Conservation (phyloP, 306 rosid species). For the Citrullus mucosospermus region DNA sequence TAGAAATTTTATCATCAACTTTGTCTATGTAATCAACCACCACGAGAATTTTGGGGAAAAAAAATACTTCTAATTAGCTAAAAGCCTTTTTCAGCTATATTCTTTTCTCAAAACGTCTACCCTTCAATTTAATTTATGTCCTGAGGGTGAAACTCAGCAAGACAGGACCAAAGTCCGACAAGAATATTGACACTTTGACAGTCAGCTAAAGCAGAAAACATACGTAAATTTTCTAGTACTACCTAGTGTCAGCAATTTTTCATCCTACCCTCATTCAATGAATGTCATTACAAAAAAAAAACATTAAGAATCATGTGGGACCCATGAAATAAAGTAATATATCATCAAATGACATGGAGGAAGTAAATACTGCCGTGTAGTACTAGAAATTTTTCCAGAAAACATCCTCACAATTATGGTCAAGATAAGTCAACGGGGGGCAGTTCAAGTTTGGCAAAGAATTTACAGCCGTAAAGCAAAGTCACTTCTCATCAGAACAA, state of each 20-base stretch:
- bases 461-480: neutral
- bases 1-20: neutral
- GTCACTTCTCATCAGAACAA: neutral
- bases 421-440: conserved; percentile 5
- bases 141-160: neutral
- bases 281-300: no score
- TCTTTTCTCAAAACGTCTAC: neutral
- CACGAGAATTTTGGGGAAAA: neutral
- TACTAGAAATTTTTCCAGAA: no score
- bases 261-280: no score
- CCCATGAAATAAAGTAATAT: no score
- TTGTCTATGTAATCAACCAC: neutral
- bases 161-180: neutral
- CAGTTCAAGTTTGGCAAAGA: neutral
- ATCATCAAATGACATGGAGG: no score
- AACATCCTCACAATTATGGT: neutral
- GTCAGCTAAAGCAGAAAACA: neutral
- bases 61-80: neutral
- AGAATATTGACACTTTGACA: neutral
- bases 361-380: no score
- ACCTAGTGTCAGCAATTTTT: no score
- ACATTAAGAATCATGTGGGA: no score
- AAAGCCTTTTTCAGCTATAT: neutral
- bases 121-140: neutral
- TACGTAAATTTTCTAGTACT: no score